Conservation (phyloP, 768 basidiomycete species). For the Dendrothele bispora region DNA sequence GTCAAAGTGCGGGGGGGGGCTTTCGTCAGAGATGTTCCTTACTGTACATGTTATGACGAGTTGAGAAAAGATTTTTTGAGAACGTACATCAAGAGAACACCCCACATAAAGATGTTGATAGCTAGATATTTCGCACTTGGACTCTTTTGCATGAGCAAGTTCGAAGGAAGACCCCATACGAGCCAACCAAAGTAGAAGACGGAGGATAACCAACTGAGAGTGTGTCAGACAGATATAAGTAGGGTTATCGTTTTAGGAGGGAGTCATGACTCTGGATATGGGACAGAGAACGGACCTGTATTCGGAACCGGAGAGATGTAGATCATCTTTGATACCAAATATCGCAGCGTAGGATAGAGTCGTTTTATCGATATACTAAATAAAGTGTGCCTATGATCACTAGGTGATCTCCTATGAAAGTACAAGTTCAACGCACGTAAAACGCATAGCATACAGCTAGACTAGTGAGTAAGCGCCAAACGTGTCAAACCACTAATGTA, state of each 20-base stretch:
- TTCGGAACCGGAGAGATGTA: slow-evolving; percentile 25
- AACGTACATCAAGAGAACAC: slow-evolving; percentile 28
- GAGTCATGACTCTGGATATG: too few species aligned
- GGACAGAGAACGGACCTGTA: slow-evolving; percentile 28
- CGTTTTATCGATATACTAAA: slow-evolving; percentile 22
- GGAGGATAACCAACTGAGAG: slow-evolving; percentile 16
- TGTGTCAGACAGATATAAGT: background rate
- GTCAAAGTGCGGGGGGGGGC: background rate
- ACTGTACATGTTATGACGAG: background rate
- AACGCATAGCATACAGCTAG: slow-evolving; percentile 11
- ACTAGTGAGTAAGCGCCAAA: background rate
- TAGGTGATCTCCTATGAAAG: background rate
- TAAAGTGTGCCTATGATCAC: background rate
- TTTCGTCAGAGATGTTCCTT: too few species aligned
- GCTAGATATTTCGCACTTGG: slow-evolving; percentile 33
- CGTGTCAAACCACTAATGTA: too few species aligned
- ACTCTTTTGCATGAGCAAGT: slow-evolving; percentile 32
- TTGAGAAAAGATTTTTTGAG: too few species aligned
- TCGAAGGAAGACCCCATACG: slow-evolving; percentile 34
- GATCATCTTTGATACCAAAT: slow-evolving; percentile 26
- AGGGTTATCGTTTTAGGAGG: too few species aligned
- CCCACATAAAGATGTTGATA: slow-evolving; percentile 33
- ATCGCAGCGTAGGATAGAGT: slow-evolving; percentile 24
- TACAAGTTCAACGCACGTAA: slow-evolving; percentile 4
- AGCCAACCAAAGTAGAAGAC: slow-evolving; percentile 39